phyloP scores from a whole-genome alignment of 345 rosid genomes.

The Lepidium aucheri region DNA sequence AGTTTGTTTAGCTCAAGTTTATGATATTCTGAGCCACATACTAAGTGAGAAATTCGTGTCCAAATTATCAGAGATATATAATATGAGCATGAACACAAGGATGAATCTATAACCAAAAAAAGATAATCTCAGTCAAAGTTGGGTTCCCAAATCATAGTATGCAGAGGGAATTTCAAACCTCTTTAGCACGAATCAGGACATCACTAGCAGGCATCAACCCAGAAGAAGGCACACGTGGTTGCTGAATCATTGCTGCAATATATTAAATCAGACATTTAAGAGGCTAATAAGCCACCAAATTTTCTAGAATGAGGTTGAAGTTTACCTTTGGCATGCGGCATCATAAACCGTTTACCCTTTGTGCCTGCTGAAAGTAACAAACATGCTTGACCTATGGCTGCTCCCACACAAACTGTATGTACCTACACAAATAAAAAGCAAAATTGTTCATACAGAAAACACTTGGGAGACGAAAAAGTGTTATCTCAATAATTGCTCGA shows the following conservation, averaged over 20 bases:
- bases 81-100: not conserved
- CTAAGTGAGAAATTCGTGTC: not conserved
- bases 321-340: constrained; percentile 84
- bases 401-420: constrained; percentile 69
- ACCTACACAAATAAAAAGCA: constrained; percentile 37
- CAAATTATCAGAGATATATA: not conserved
- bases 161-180: constrained; percentile 39
- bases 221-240: constrained; percentile 76
- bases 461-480: not conserved
- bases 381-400: constrained; percentile 79
- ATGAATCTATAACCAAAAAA: not conserved
- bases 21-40: not conserved
- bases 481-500: not conserved
- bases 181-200: constrained; percentile 75
- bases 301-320: not conserved
- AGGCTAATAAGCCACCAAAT: not conserved
- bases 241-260: constrained; percentile 72
- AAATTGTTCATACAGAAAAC: not conserved
- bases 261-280: constrained; percentile 10
- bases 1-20: not conserved
- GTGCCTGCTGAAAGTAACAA: constrained; percentile 79
- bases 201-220: constrained; percentile 88
- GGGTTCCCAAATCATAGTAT: not conserved
- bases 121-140: not conserved
- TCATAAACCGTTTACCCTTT: constrained; percentile 76